These are phyloP conservation scores for Penicillium brevicompactum DNA, from an alignment of 2,329 filamentous ascomycete genomes.

Conservation along the genomic window DNA sequence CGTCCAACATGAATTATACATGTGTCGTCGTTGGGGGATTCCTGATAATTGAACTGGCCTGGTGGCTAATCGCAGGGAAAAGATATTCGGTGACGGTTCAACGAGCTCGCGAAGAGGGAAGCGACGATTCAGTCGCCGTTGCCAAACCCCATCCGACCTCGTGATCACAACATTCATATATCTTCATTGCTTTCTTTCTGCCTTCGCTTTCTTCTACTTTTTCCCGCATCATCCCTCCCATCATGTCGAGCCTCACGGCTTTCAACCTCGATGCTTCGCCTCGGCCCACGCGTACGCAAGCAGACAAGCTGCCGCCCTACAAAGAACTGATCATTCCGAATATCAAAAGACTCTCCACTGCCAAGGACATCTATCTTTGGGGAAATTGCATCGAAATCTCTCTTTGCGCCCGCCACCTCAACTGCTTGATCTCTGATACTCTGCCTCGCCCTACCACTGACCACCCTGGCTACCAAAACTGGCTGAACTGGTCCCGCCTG, in stretches of 20 bases:
- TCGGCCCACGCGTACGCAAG: not conserved
- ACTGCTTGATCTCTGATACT: not conserved
- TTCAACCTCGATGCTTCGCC: no score
- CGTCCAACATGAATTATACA: constrained; percentile 53
- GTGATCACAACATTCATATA: not conserved
- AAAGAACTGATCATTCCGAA: not conserved
- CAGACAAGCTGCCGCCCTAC: not conserved
- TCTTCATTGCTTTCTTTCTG: not conserved
- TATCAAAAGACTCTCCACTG: not conserved
- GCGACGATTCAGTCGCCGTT: not conserved
- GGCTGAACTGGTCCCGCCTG: not conserved
- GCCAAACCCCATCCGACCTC: not conserved
- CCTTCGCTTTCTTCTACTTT: not conserved
- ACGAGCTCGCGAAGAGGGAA: constrained; percentile 58
- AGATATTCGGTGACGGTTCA: constrained; percentile 43
- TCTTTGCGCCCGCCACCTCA: not conserved
- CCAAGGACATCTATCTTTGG: not conserved
- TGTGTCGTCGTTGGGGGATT: constrained; percentile 50
- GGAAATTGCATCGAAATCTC: not conserved
- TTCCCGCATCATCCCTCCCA: no score
- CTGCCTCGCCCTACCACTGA: not conserved
- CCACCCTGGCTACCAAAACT: not conserved
- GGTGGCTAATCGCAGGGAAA: constrained; percentile 49
- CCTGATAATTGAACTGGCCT: constrained; percentile 39
- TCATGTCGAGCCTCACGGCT: not conserved